phyloP scores from a whole-genome alignment of 1,139 yeast species.

The Meyerozyma guilliermondii region DNA sequence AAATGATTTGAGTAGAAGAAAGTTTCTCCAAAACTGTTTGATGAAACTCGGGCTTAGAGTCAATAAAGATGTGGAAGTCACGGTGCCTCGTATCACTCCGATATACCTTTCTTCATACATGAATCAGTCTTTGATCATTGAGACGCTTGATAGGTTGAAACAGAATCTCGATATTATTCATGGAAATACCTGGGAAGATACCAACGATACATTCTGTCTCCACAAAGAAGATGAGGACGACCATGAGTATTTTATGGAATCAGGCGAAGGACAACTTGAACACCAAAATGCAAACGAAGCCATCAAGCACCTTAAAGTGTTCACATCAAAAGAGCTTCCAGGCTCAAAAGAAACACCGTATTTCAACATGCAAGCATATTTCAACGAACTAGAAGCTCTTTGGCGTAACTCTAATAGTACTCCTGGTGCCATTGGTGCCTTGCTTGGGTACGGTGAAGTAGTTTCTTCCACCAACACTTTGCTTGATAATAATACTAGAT shows the following conservation, averaged over 20 bases:
- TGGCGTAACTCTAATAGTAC: conserved; percentile 13
- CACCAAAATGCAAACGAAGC: conserved; percentile 51
- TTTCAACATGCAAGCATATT: conserved; percentile 62
- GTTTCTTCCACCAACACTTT: conserved; percentile 82
- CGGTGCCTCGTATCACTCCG: conserved; percentile 71
- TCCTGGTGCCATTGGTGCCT: conserved; percentile 50
- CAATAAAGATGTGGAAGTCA: conserved; percentile 40
- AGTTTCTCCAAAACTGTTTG: conserved; percentile 54
- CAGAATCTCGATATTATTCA: conserved; percentile 39
- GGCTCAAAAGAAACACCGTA: conserved; percentile 56
- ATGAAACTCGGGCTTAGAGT: conserved; percentile 63
- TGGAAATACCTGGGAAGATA: conserved; percentile 42
- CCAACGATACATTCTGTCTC: conserved; percentile 49
- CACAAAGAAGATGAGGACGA: conserved; percentile 27
- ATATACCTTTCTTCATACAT: conserved; percentile 37
- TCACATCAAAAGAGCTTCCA: conserved; percentile 41
- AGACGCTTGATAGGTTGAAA: conserved; percentile 26
- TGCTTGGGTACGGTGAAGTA: conserved; percentile 77
- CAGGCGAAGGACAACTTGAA: conserved; percentile 17
- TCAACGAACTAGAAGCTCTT: conserved; percentile 34
- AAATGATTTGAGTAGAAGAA: conserved; percentile 43
- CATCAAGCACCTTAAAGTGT: conserved; percentile 47
- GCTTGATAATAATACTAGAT: conserved; percentile 63
- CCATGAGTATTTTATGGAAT: conserved; percentile 12
- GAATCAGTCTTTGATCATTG: conserved; percentile 16